A percentile compares a stretch with the other conserved stretches of the same genome.
Conservation (phyloP, 2,329 filamentous ascomycete species). For the Stromatinia cepivora region DNA sequence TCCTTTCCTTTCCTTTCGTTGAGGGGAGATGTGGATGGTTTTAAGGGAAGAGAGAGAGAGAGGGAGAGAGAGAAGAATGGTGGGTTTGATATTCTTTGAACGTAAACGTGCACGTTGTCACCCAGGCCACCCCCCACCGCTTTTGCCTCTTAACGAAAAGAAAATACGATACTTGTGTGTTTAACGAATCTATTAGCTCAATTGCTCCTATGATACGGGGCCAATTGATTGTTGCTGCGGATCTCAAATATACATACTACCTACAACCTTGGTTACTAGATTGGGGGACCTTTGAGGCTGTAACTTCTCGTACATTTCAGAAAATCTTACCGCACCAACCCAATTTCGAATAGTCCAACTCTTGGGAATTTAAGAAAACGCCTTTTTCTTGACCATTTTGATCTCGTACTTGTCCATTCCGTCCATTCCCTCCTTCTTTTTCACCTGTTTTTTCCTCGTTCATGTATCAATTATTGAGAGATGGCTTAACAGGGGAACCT, state of each 20-base stretch:
- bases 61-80: background rate
- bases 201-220: slow-evolving; percentile 4
- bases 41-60: slow-evolving; percentile 15
- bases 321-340: slow-evolving; percentile 6
- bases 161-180: slow-evolving; percentile 6
- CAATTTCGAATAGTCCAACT: background rate
- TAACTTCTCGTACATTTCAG: slow-evolving; percentile 2
- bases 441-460: background rate
- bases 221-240: slow-evolving; percentile 7
- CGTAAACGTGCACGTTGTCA: slow-evolving; percentile 12
- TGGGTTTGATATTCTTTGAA: slow-evolving; percentile 18
- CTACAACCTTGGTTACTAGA: background rate
- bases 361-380: background rate
- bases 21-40: slow-evolving; percentile 17
- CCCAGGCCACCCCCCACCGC: slow-evolving; percentile 13
- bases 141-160: slow-evolving; percentile 6
- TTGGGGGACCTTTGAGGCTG: background rate
- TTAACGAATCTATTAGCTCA: slow-evolving; percentile 16
- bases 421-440: background rate
- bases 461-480: slow-evolving; percentile 7
- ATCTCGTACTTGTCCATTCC: background rate
- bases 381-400: background rate
- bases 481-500: slow-evolving; percentile 9
- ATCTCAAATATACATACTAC: background rate
- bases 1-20: slow-evolving; percentile 4